phyloP scores from a whole-genome alignment of 2,329 filamentous ascomycete species.

The Sclerotinia borealis region DNA sequence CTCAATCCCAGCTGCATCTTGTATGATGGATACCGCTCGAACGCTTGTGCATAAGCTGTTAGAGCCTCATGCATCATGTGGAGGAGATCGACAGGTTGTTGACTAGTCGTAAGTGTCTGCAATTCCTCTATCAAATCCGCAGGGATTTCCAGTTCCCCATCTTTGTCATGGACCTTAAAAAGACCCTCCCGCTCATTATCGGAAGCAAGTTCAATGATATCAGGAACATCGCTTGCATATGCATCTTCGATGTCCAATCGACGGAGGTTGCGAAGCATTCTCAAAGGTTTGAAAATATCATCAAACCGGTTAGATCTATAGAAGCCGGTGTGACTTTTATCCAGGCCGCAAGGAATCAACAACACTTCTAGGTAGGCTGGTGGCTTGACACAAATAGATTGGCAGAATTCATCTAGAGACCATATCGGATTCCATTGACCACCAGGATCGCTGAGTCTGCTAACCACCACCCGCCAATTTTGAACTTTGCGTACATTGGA shows the following conservation, averaged over 20 bases:
- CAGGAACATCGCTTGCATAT: neutral
- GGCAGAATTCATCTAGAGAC: neutral
- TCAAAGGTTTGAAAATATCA: neutral
- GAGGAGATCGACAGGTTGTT: neutral
- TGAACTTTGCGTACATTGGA: neutral
- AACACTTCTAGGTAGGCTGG: neutral
- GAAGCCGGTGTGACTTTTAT: neutral
- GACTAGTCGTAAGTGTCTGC: neutral
- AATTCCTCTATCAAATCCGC: neutral
- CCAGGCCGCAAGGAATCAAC: neutral
- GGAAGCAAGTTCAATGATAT: neutral
- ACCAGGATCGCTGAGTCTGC: neutral
- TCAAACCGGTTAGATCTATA: neutral
- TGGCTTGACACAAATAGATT: neutral
- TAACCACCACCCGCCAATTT: slow-evolving; percentile 1
- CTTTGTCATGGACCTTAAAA: neutral
- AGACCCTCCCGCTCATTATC: neutral
- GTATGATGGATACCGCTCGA: slow-evolving; percentile 9
- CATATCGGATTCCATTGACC: neutral
- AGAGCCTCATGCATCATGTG: slow-evolving; percentile 7
- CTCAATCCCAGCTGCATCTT: slow-evolving; percentile 11
- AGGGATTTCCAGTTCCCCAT: neutral
- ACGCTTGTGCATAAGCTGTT: slow-evolving; percentile 8
- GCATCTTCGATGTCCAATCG: neutral
- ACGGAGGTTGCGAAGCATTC: neutral